Conservation (phyloP, 2,329 filamentous ascomycete genomes). For the Penicillium sp. region DNA sequence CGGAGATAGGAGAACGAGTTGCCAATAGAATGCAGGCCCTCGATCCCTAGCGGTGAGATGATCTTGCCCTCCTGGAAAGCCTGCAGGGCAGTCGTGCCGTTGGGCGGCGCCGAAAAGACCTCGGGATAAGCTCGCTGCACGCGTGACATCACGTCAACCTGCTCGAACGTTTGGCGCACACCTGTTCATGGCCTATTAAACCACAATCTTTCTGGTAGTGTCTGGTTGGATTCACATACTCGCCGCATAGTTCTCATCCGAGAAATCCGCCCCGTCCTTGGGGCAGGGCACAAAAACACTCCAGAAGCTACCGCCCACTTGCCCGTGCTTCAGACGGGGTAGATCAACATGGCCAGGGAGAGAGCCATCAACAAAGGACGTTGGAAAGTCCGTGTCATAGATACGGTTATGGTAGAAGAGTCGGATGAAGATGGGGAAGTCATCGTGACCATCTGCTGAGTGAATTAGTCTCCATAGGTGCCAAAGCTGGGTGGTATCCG, state of each 20-base stretch:
- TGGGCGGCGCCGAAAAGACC: slow-evolving; percentile 56
- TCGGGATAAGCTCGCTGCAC: slow-evolving; percentile 34
- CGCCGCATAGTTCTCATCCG: slow-evolving; percentile 65
- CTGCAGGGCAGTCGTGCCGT: slow-evolving; percentile 59
- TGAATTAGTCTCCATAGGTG: neutral
- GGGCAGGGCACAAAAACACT: slow-evolving; percentile 81
- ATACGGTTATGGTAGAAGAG: slow-evolving; percentile 70
- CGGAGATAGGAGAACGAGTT: slow-evolving; percentile 69
- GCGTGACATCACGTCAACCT: slow-evolving; percentile 38
- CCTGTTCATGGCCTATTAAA: slow-evolving; percentile 18
- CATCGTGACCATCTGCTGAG: slow-evolving; percentile 77
- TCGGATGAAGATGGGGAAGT: slow-evolving; percentile 74
- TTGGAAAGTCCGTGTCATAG: slow-evolving; percentile 68
- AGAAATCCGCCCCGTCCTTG: slow-evolving; percentile 67
- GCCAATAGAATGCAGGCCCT: slow-evolving; percentile 90
- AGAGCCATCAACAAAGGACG: slow-evolving; percentile 68
- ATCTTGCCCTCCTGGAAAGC: slow-evolving; percentile 62
- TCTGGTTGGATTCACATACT: slow-evolving; percentile 49
- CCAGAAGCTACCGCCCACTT: slow-evolving; percentile 81
- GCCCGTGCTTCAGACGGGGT: slow-evolving; percentile 66
- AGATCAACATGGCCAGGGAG: slow-evolving; percentile 73
- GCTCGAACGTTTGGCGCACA: slow-evolving; percentile 35
- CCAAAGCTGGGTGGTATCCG: too few species aligned
- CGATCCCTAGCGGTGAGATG: slow-evolving; percentile 75
- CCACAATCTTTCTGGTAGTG: slow-evolving; percentile 23